Evolutionary conservation across 2,329 filamentous ascomycete species (phyloP).

Genomic region (Colletotrichum sublineola): DNA sequence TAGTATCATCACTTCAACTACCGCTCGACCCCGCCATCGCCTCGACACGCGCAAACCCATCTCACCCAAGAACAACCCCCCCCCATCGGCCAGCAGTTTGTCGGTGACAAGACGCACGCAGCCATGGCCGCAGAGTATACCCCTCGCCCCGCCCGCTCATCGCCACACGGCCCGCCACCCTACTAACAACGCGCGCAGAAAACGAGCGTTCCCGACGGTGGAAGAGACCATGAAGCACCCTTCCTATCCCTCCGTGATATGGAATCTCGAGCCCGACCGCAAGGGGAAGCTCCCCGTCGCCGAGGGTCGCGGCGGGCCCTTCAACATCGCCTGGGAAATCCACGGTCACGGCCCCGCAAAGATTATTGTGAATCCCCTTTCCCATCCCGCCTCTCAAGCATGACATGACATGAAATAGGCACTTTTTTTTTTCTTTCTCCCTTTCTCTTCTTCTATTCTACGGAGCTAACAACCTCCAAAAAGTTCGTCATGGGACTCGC

Average conservation of each 20-base stretch:
- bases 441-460: too few species aligned
- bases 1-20: background rate
- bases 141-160: too few species aligned
- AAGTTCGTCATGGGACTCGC: conserved; percentile 88
- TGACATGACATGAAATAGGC: background rate
- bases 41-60: background rate
- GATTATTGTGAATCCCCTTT: conserved; percentile 72
- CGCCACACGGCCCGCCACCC: background rate
- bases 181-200: conserved; percentile 5
- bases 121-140: conserved; percentile 36
- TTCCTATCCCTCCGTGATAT: conserved; percentile 75
- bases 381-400: background rate
- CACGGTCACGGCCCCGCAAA: conserved; percentile 81
- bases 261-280: conserved; percentile 75
- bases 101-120: background rate
- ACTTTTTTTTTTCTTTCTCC: background rate
- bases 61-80: background rate
- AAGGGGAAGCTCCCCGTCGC: conserved; percentile 75
- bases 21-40: background rate
- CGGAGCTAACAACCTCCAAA: conserved; percentile 12
- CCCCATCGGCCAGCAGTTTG: background rate
- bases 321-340: conserved; percentile 83
- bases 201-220: conserved; percentile 57
- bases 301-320: conserved; percentile 78
- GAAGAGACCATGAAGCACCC: conserved; percentile 74